Evolutionary conservation across 176 grass and related monocot genomes (phyloP), one percentile per base, ranked within the genome.

Genomic region (Hsuehochloa calcarea): DNA sequence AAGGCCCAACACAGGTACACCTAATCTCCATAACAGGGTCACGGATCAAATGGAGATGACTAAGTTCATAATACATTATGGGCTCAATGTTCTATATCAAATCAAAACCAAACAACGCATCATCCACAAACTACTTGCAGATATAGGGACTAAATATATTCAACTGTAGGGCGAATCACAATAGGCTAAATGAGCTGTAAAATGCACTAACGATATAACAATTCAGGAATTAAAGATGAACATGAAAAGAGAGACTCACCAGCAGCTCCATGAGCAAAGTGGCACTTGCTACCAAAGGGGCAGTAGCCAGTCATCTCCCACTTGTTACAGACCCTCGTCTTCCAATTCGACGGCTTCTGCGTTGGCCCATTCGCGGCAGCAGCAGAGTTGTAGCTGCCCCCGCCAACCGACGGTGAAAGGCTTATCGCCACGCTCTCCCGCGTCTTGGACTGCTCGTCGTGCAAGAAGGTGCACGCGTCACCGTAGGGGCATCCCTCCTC

Each of bases 271-370:
- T 99, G 97, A 74, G 97, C 97, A 70, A 99, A 96, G 84, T 96
- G 93, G 74, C 97, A 99, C 59, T 99, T 99, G 86, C 91, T 94
- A 52, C 97, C 97, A 14, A 99, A 99, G 8, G 97, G 97, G 34
- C 97, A 99, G 83, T 99, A 99, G 5, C 97, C 93, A 79, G 97
- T 99, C 93, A 94, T 99, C 93, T 99, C 97, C 97, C 97, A 99
- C 90, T 99, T 99, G 91, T 99, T 99, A 69, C 97, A 99, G 54
- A 96, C 96, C 82, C 97, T 85, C 5, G 93, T 99, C 88, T 99
- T 99, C 97, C 97, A 99, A 80, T 99, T 96, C 4, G 97, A 99
- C 8, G 97, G 97, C 65, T 99, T 99, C 86, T 76, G 91, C 40
- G 37, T 80, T 1, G 73, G 43, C 3, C 17, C 91, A 87, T 78